Percentiles rank a stretch among this genome's conserved stretches.
These are phyloP conservation scores for Thalassiosira profunda DNA, from an alignment of 108 stramenopile species.

Conservation along the genomic window DNA sequence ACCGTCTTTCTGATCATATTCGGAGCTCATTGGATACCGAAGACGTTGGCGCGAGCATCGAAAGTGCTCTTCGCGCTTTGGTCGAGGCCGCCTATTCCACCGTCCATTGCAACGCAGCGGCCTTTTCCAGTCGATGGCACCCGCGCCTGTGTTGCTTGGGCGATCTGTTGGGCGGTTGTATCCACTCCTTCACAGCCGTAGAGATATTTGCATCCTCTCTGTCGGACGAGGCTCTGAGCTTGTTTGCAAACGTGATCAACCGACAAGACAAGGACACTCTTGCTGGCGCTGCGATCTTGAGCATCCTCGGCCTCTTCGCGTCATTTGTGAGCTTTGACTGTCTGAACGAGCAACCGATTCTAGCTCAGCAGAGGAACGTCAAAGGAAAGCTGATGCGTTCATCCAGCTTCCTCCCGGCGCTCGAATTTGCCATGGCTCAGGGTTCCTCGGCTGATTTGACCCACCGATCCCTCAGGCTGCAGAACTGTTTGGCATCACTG, in stretches of 20 bases:
- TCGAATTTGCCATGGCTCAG: constrained; percentile 40
- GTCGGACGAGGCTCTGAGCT: too few relatives aligned
- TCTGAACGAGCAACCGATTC: constrained; percentile 2
- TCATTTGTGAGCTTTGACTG: not conserved
- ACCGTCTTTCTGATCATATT: constrained; percentile 33
- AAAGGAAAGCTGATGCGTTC: constrained; percentile 11
- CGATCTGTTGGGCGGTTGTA: constrained; percentile 29
- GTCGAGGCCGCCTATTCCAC: constrained; percentile 2
- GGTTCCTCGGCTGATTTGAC: constrained; percentile 41
- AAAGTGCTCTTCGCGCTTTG: constrained; percentile 16
- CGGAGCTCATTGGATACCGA: constrained; percentile 27
- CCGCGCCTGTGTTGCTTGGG: constrained; percentile 31
- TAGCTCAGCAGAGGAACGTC: not conserved
- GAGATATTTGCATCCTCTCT: not conserved
- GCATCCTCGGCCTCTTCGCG: constrained; percentile 10
- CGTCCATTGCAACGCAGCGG: not conserved
- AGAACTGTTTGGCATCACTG: constrained; percentile 11
- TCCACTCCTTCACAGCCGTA: constrained; percentile 3
- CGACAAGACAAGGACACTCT: constrained; percentile 22
- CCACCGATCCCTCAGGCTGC: constrained; percentile 43
- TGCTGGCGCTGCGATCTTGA: constrained; percentile 7
- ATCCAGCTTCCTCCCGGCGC: not conserved
- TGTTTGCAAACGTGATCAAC: too few relatives aligned
- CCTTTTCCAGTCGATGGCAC: constrained; percentile 10
- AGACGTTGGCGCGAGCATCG: constrained; percentile 12